A percentile compares a stretch with the other conserved stretches of the same genome.
Evolutionary conservation across 2,329 filamentous ascomycete species (phyloP).

Genomic region (Exophiala phaeomuriformis): DNA sequence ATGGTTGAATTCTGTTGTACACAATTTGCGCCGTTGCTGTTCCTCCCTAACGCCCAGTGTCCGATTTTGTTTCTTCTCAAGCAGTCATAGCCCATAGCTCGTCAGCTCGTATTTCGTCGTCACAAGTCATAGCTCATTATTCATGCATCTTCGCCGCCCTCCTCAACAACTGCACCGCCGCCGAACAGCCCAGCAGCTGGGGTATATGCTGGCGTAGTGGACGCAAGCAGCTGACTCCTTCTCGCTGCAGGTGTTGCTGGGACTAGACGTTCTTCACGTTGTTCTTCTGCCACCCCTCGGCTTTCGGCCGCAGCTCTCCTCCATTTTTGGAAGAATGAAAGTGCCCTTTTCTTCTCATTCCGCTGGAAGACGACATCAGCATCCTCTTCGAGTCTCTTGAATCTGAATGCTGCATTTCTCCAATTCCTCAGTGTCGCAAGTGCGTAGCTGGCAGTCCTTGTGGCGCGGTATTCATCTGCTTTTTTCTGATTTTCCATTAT

Average conservation of each 20-base stretch:
- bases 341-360: slow-evolving; percentile 17
- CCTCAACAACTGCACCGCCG: background rate
- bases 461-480: slow-evolving; percentile 19
- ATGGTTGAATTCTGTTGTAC: too few species aligned
- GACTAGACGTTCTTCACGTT: slow-evolving; percentile 6
- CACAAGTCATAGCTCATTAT: slow-evolving; percentile 6
- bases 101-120: background rate
- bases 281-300: slow-evolving; percentile 1
- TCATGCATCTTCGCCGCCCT: slow-evolving; percentile 2
- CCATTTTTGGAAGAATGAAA: slow-evolving; percentile 15
- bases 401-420: slow-evolving; percentile 14
- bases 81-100: background rate
- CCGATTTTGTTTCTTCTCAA: background rate
- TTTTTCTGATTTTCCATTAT: slow-evolving; percentile 14
- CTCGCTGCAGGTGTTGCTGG: slow-evolving; percentile 20
- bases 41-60: too few species aligned
- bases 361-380: slow-evolving; percentile 16
- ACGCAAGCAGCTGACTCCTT: slow-evolving; percentile 17
- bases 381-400: slow-evolving; percentile 18
- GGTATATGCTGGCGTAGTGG: slow-evolving; percentile 21
- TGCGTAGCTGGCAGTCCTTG: slow-evolving; percentile 12
- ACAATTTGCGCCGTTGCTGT: too few species aligned
- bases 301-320: slow-evolving; percentile 3
- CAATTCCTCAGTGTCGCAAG: slow-evolving; percentile 10
- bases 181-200: slow-evolving; percentile 15